These are phyloP conservation scores for Bipolaris cookei DNA, from an alignment of 2,329 filamentous ascomycete genomes.

Conservation along the genomic window DNA sequence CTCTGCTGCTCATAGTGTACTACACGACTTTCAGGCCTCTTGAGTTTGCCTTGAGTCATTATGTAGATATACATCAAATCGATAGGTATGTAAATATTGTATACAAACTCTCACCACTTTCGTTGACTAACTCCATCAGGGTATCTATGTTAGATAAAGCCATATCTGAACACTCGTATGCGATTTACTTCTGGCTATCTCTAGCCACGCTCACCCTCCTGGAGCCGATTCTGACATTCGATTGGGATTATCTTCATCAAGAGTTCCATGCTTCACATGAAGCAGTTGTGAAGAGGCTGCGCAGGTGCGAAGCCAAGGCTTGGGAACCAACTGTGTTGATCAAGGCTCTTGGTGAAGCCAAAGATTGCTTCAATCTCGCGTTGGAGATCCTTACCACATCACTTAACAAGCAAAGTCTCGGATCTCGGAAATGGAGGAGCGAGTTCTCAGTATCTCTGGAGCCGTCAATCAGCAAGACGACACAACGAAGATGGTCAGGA, in stretches of 20 bases:
- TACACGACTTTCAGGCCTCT: not conserved
- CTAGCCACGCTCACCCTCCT: not conserved
- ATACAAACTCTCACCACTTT: not conserved
- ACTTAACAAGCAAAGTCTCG: no score
- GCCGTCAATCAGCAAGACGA: not conserved
- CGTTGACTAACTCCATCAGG: not conserved
- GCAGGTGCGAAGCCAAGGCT: not conserved
- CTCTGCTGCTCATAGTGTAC: not conserved
- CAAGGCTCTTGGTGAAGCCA: not conserved
- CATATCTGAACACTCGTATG: not conserved
- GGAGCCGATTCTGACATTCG: not conserved
- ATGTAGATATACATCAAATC: not conserved
- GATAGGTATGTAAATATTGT: not conserved
- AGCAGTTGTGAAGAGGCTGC: not conserved
- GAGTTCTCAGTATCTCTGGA: not conserved
- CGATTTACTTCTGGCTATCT: not conserved
- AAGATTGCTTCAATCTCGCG: not conserved
- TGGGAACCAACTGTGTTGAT: not conserved
- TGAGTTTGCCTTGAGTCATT: not conserved
- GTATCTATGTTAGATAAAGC: accelerated
- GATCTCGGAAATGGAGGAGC: not conserved
- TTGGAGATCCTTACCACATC: not conserved
- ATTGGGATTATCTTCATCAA: not conserved
- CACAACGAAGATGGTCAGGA: not conserved
- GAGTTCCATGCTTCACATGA: not conserved